phyloP scores from a whole-genome alignment of 2,329 filamentous ascomycete genomes.

The Claviceps cyperi region DNA sequence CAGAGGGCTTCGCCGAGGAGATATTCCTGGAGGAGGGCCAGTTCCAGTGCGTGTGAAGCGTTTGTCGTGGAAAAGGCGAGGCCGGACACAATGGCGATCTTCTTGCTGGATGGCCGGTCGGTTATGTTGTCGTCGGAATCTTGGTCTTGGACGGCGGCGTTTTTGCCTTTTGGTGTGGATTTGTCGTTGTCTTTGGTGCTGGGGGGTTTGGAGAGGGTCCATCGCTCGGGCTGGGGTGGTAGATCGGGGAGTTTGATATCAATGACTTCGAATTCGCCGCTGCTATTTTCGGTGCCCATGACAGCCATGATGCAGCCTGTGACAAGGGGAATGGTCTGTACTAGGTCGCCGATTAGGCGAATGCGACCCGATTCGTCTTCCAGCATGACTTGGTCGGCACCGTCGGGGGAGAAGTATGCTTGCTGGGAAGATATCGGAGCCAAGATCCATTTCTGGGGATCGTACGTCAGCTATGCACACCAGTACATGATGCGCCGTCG shows the following conservation, averaged over 20 bases:
- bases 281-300: conserved; percentile 81
- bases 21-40: conserved; percentile 72
- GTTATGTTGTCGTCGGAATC: conserved; percentile 41
- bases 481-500: neutral
- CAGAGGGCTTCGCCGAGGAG: conserved; percentile 69
- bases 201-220: conserved; percentile 48
- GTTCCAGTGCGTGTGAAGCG: conserved; percentile 54
- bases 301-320: conserved; percentile 92
- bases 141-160: conserved; percentile 13
- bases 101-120: conserved; percentile 28
- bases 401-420: conserved; percentile 56
- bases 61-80: conserved; percentile 67
- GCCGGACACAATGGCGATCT: conserved; percentile 77
- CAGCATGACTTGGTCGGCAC: conserved; percentile 60
- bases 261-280: conserved; percentile 85
- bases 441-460: conserved; percentile 67
- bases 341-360: conserved; percentile 54
- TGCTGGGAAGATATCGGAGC: conserved; percentile 60
- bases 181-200: conserved; percentile 10
- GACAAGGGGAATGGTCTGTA: conserved; percentile 60
- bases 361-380: conserved; percentile 93
- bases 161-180: neutral
- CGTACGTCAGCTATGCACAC: neutral
- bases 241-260: conserved; percentile 83
- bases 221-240: conserved; percentile 65